Percentiles rank a stretch among this genome's conserved stretches.
Conservation (phyloP, 257 asterid species). For the Solanum tarijense region DNA sequence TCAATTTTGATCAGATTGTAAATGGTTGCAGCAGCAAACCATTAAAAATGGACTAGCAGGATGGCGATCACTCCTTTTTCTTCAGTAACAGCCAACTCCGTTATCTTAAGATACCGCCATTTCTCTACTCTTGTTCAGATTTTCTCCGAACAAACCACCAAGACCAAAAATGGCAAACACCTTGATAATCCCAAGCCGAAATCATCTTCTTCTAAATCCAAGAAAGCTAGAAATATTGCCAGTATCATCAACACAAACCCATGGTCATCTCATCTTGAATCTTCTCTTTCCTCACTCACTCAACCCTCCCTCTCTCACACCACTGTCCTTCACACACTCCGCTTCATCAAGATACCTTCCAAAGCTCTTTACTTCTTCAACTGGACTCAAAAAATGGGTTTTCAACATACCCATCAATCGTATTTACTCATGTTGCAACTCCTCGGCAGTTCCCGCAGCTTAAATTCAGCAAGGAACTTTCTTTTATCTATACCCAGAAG, state of each 20-base stretch:
- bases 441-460: slow-evolving; percentile 48
- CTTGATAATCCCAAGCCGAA: not conserved
- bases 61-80: not conserved
- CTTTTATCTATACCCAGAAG: slow-evolving; percentile 53
- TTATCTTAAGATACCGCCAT: not conserved
- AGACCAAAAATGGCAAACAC: not conserved
- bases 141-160: slow-evolving; percentile 16
- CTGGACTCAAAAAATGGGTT: slow-evolving; percentile 49
- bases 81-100: not conserved
- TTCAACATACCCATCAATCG: slow-evolving; percentile 44
- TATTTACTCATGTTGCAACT: slow-evolving; percentile 61
- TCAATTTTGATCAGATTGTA: not conserved
- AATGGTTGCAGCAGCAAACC: not conserved
- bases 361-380: slow-evolving; percentile 60
- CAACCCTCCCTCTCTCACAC: slow-evolving; percentile 55
- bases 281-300: slow-evolving; percentile 34
- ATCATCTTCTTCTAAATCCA: slow-evolving; percentile 23
- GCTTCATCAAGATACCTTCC: slow-evolving; percentile 44
- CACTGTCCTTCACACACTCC: slow-evolving; percentile 57
- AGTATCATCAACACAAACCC: slow-evolving; percentile 38
- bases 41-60: not conserved
- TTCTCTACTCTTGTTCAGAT: slow-evolving; percentile 24
- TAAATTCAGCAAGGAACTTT: slow-evolving; percentile 68
- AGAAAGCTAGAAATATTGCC: slow-evolving; percentile 48
- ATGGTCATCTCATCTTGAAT: slow-evolving; percentile 55